These are phyloP conservation scores for Phytophthora vignae DNA, from an alignment of 352 stramenopile genomes.

Conservation along the genomic window DNA sequence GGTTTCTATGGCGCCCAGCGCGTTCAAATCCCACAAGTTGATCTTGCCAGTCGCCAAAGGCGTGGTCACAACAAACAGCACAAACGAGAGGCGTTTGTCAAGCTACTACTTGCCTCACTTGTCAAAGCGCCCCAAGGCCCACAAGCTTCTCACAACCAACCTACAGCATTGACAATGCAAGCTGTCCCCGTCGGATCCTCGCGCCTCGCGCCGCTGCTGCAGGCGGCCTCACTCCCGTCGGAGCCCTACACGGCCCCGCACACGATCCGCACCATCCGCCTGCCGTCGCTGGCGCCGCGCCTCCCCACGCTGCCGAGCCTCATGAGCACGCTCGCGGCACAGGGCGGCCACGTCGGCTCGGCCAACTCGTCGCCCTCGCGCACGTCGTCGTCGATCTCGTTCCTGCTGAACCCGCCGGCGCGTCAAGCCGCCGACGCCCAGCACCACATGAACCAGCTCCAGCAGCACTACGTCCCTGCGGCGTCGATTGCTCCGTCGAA, in stretches of 20 bases:
- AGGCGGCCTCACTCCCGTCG: conserved; percentile 28
- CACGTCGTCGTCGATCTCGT: conserved; percentile 43
- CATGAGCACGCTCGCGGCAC: conserved; percentile 39
- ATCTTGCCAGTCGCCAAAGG: conserved; percentile 40
- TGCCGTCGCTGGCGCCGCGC: conserved; percentile 42
- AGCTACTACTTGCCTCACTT: conserved; percentile 21
- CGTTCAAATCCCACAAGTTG: conserved; percentile 23
- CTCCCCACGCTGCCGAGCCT: conserved; percentile 41
- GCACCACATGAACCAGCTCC: conserved; percentile 15
- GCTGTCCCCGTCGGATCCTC: conserved; percentile 28
- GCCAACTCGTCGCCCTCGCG: conserved; percentile 21
- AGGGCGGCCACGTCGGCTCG: conserved; percentile 22
- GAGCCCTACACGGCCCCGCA: conserved; percentile 32
- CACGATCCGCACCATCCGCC: conserved; percentile 37
- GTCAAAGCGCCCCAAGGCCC: no score
- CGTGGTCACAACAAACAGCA: conserved; percentile 13
- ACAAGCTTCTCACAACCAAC: no score
- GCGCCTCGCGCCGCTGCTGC: conserved; percentile 35
- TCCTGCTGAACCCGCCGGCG: conserved; percentile 40
- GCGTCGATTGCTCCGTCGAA: conserved; percentile 16
- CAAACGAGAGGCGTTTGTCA: conserved; percentile 18
- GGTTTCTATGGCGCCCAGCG: conserved; percentile 20
- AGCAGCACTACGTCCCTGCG: conserved; percentile 9
- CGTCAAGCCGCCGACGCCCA: conserved; percentile 6
- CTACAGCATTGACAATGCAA: conserved; percentile 25